Conservation (phyloP, 176 grass and related monocot species). For the barley (Hordeum vulgare) region DNA sequence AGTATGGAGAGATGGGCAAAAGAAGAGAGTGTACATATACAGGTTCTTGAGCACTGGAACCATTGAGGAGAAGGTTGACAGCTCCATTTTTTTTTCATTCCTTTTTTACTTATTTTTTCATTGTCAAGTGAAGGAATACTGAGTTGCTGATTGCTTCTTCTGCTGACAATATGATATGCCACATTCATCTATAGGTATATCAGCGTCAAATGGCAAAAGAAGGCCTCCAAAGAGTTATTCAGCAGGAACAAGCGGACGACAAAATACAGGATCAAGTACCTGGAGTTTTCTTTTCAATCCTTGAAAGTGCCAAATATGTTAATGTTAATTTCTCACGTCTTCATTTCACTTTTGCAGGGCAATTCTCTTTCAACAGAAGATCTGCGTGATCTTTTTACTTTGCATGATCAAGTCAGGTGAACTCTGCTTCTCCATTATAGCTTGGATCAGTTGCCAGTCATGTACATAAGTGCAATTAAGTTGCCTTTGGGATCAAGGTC, state of each 20-base stretch:
- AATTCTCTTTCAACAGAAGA: conserved; percentile 87
- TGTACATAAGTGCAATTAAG: not conserved
- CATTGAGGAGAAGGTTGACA: conserved; percentile 94
- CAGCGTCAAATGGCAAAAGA: conserved; percentile 99
- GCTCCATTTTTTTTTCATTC: conserved; percentile 18
- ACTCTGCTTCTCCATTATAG: not conserved
- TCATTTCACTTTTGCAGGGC: conserved; percentile 48
- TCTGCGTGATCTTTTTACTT: conserved; percentile 87
- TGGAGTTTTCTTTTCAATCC: conserved; percentile 8
- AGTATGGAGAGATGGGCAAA: conserved; percentile 99
- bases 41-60: conserved; percentile 98
- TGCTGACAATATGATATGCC: conserved; percentile 2
- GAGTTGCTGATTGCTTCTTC: not conserved
- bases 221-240: conserved; percentile 95
- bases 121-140: conserved; percentile 14
- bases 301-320: conserved; percentile 8
- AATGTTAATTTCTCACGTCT: conserved; percentile 15
- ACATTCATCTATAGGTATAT: conserved; percentile 64
- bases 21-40: conserved; percentile 98
- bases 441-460: not conserved
- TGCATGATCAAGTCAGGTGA: conserved; percentile 81
- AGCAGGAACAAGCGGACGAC: conserved; percentile 53
- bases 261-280: conserved; percentile 54
- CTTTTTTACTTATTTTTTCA: not conserved
- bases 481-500: not conserved